These are phyloP conservation scores for Trametes sanguinea DNA, from an alignment of 768 basidiomycete species.

Conservation along the genomic window DNA sequence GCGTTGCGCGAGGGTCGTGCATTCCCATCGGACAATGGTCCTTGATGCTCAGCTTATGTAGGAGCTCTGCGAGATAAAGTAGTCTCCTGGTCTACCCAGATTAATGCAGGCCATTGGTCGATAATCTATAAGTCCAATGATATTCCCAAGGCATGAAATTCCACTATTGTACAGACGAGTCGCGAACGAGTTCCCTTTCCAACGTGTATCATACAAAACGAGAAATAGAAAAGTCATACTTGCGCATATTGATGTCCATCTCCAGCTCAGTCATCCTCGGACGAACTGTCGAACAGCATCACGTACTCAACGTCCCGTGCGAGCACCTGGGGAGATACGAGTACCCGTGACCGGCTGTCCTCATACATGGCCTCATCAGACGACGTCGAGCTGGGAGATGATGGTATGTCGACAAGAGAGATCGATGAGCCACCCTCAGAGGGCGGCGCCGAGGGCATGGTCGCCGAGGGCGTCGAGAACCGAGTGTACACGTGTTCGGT, in stretches of 20 bases:
- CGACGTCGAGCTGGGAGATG: slow-evolving; percentile 41
- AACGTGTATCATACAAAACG: slow-evolving; percentile 8
- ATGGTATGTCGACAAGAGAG: slow-evolving; percentile 62
- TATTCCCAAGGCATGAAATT: background rate
- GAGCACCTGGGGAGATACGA: slow-evolving; percentile 26
- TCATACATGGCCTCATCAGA: slow-evolving; percentile 58
- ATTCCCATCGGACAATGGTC: background rate
- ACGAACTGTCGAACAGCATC: slow-evolving; percentile 69
- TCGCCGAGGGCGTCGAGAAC: slow-evolving; percentile 23
- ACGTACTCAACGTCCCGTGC: slow-evolving; percentile 59
- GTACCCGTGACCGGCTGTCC: slow-evolving; percentile 50
- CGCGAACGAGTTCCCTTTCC: background rate
- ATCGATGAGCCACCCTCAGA: slow-evolving; percentile 44
- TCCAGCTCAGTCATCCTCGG: slow-evolving; percentile 47
- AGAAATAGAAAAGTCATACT: background rate
- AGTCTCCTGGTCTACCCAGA: too few relatives aligned
- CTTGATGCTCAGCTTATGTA: too few relatives aligned
- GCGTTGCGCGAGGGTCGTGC: slow-evolving; percentile 23
- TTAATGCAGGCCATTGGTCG: too few relatives aligned
- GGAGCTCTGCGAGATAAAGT: too few relatives aligned
- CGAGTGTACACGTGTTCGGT: slow-evolving; percentile 17
- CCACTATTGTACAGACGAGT: slow-evolving; percentile 3
- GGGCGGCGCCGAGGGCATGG: slow-evolving; percentile 31
- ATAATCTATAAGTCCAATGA: too few relatives aligned
- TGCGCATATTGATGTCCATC: background rate